Conservation (phyloP, 148 eudicot genomes). For the Arctostaphylos glauca region DNA sequence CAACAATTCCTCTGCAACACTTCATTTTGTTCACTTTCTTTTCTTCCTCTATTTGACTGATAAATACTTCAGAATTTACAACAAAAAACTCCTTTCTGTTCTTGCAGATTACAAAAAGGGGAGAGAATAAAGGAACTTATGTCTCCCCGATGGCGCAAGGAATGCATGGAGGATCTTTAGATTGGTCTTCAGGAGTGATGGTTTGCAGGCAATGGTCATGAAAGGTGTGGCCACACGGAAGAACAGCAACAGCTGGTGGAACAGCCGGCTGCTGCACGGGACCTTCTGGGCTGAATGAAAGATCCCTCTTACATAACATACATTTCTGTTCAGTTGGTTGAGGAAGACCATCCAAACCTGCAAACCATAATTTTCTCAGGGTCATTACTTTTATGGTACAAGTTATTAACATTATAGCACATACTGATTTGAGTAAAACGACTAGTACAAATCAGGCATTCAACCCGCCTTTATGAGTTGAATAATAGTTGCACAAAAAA, state of each 20-base stretch:
- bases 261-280: conserved; percentile 34
- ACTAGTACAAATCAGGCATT: neutral
- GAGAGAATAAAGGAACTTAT: conserved; percentile 16
- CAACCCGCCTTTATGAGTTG: neutral
- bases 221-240: conserved; percentile 62
- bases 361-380: conserved; percentile 10
- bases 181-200: conserved; percentile 58
- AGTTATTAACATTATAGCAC: neutral
- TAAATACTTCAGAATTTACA: neutral
- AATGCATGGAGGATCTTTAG: conserved; percentile 64
- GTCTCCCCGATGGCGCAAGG: conserved; percentile 65
- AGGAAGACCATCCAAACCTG: conserved; percentile 36
- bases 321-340: conserved; percentile 46
- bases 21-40: neutral
- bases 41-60: neutral
- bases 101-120: conserved; percentile 14
- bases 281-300: conserved; percentile 62
- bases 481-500: neutral
- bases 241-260: conserved; percentile 54
- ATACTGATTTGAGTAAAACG: neutral
- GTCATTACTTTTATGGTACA: neutral
- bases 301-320: conserved; percentile 67
- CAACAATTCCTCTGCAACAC: neutral
- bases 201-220: conserved; percentile 53
- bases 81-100: neutral